These are phyloP conservation scores for Cantharellus cinnabarinus DNA, from an alignment of 768 basidiomycete genomes.

Conservation along the genomic window DNA sequence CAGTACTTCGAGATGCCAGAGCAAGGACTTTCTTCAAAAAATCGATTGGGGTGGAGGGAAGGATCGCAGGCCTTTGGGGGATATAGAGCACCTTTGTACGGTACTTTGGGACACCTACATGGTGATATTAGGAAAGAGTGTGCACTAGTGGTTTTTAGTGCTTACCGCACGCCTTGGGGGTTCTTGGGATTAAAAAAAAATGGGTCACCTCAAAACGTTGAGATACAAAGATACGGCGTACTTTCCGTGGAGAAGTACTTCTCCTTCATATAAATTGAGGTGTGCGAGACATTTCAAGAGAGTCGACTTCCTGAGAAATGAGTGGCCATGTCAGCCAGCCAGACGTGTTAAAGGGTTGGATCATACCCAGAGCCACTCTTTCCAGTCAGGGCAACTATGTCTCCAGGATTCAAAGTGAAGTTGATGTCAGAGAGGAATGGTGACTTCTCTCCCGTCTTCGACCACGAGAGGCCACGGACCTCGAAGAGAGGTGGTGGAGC, in stretches of 20 bases:
- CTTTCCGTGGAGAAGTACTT: conserved; percentile 47
- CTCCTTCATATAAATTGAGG: conserved; percentile 47
- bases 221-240: conserved; percentile 11
- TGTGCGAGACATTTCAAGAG: conserved; percentile 72
- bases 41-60: conserved; percentile 58
- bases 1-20: conserved; percentile 28
- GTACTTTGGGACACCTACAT: conserved; percentile 49
- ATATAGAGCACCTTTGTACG: conserved; percentile 69
- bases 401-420: conserved; percentile 46
- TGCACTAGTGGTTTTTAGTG: conserved; percentile 14
- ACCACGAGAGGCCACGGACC: not conserved
- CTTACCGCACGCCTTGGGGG: conserved; percentile 11
- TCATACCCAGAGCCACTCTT: conserved; percentile 54
- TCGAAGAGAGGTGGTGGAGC: not conserved
- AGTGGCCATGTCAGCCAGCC: not conserved
- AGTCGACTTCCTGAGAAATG: conserved; percentile 25
- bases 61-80: conserved; percentile 72
- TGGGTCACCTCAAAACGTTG: not conserved
- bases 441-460: not conserved
- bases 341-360: not conserved
- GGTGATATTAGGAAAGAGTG: not conserved
- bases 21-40: conserved; percentile 39
- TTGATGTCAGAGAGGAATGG: conserved; percentile 25
- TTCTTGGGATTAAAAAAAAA: conserved; percentile 7
- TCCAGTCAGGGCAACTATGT: conserved; percentile 60